phyloP scores from a whole-genome alignment of 2,329 filamentous ascomycete species.

The Whalleya microplaca region DNA sequence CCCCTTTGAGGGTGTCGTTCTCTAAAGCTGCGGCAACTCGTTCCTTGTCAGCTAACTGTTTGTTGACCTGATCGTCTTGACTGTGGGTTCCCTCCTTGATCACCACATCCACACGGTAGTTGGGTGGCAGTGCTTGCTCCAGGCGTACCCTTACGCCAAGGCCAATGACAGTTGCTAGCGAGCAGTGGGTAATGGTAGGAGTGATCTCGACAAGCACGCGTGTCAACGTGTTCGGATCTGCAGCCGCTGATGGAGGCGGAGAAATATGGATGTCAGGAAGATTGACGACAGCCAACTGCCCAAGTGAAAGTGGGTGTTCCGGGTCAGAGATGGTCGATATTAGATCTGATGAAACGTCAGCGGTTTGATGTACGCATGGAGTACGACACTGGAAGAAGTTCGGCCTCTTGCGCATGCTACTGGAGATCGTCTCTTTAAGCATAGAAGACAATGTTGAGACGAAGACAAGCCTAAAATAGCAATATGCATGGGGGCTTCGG shows the following conservation, averaged over 20 bases:
- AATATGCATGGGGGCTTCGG: constrained; percentile 1
- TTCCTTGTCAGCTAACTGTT: constrained; percentile 96
- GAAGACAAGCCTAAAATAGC: not conserved
- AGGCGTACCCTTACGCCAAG: constrained; percentile 89
- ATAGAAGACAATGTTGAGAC: not conserved
- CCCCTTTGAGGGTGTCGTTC: constrained; percentile 85
- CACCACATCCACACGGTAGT: constrained; percentile 88
- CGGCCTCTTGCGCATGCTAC: not conserved
- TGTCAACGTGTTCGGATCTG: constrained; percentile 60
- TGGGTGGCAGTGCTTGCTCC: constrained; percentile 86
- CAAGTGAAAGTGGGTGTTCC: constrained; percentile 92
- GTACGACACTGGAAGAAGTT: not conserved
- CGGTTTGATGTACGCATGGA: constrained; percentile 14
- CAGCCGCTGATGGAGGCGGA: constrained; percentile 63
- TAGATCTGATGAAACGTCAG: constrained; percentile 65
- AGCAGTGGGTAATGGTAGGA: constrained; percentile 96
- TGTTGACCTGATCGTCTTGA: constrained; percentile 94
- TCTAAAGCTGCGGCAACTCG: constrained; percentile 92
- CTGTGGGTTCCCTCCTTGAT: constrained; percentile 97
- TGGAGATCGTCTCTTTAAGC: not conserved
- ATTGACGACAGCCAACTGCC: constrained; percentile 91
- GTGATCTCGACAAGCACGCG: constrained; percentile 87
- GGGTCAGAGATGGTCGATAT: constrained; percentile 95
- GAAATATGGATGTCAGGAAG: constrained; percentile 88
- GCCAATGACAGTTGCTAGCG: constrained; percentile 93